phyloP scores from a whole-genome alignment of 2,329 filamentous ascomycete species.

The Ophiocordyceps robertsii region DNA sequence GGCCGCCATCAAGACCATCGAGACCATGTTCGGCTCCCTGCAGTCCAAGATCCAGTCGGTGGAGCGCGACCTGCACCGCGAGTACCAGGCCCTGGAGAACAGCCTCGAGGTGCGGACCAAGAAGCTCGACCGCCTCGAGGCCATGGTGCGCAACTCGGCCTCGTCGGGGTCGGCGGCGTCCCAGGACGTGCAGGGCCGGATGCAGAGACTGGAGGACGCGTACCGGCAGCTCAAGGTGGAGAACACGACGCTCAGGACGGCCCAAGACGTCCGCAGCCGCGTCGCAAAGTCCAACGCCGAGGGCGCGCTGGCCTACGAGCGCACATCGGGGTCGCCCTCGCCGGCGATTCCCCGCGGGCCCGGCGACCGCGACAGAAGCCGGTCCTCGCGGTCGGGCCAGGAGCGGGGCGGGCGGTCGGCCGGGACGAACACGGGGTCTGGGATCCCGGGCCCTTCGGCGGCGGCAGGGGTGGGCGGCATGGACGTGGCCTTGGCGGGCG shows the following conservation, averaged over 20 bases:
- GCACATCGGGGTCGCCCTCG: constrained; percentile 33
- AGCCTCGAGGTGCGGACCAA: constrained; percentile 69
- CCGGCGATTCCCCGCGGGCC: constrained; percentile 39
- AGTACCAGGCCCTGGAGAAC: constrained; percentile 77
- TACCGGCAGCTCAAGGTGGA: constrained; percentile 52
- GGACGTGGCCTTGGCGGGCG: constrained; percentile 14
- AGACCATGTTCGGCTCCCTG: constrained; percentile 66
- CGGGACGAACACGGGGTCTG: constrained; percentile 13
- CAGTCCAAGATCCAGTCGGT: constrained; percentile 67
- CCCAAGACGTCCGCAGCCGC: constrained; percentile 43
- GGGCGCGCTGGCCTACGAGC: constrained; percentile 16
- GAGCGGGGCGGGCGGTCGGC: constrained; percentile 17
- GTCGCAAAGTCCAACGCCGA: constrained; percentile 28
- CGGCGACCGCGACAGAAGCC: constrained; percentile 31
- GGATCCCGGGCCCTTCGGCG: constrained; percentile 11
- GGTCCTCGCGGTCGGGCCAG: constrained; percentile 17
- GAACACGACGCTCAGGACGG: constrained; percentile 54
- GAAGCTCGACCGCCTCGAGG: constrained; percentile 78
- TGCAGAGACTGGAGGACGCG: constrained; percentile 43
- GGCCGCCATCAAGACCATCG: constrained; percentile 74
- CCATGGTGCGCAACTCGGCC: constrained; percentile 55
- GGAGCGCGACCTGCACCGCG: constrained; percentile 82
- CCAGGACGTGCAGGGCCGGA: constrained; percentile 29
- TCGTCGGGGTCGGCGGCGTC: constrained; percentile 32
- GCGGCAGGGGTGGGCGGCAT: constrained; percentile 10